These are phyloP conservation scores for Artemisia tridentata DNA, from an alignment of 129 eudicot species.

Conservation along the genomic window DNA sequence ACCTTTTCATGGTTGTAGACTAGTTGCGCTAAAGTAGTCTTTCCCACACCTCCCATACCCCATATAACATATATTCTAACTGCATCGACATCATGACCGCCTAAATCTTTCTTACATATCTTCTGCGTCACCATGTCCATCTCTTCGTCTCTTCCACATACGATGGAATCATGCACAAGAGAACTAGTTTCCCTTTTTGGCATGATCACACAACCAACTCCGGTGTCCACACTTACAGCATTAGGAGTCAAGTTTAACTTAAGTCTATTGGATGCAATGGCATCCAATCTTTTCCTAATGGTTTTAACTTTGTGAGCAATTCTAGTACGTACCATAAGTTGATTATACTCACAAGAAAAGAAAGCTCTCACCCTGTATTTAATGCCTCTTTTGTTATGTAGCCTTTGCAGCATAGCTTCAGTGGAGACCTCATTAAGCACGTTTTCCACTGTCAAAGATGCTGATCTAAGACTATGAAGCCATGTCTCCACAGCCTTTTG, in stretches of 20 bases:
- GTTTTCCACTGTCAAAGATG: background rate
- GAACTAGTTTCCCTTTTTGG: background rate
- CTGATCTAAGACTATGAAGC: slow-evolving; percentile 18
- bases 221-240: background rate
- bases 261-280: background rate
- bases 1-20: background rate
- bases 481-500: slow-evolving; percentile 13
- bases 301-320: slow-evolving; percentile 3
- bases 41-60: slow-evolving; percentile 8
- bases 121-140: background rate
- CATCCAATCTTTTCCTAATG: background rate
- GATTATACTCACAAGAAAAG: slow-evolving; percentile 1
- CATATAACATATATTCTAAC: background rate
- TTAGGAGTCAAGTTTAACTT: background rate
- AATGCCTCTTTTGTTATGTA: background rate
- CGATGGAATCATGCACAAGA: background rate
- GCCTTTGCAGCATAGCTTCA: slow-evolving; percentile 2
- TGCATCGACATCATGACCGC: background rate
- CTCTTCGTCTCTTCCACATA: background rate
- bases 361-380: background rate
- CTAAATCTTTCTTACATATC: background rate
- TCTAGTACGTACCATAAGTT: background rate
- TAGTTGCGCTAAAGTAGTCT: background rate
- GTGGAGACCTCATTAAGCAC: background rate
- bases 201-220: background rate